These are phyloP conservation scores for Tremella yokohamensis DNA, from an alignment of 768 basidiomycete genomes.

Conservation along the genomic window DNA sequence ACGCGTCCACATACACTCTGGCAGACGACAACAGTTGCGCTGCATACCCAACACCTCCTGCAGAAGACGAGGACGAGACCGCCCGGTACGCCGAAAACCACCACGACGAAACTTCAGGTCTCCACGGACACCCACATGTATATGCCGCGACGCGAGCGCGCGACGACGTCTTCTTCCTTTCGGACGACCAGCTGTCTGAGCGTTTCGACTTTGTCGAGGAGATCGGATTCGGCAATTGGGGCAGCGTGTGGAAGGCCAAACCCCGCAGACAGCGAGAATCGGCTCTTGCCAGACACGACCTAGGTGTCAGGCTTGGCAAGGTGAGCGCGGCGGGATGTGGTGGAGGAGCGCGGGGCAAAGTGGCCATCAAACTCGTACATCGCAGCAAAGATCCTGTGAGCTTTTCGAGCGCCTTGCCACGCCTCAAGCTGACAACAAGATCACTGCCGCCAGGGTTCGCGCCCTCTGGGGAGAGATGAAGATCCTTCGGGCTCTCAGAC, in stretches of 20 bases:
- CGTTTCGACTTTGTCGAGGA: constrained; percentile 41
- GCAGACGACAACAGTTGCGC: constrained; percentile 1
- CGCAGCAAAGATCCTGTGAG: constrained; percentile 63
- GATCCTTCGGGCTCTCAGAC: constrained; percentile 77
- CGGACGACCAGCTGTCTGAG: constrained; percentile 40
- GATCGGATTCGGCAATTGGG: constrained; percentile 51
- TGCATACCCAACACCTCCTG: neutral
- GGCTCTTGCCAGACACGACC: constrained; percentile 8
- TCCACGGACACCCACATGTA: constrained; percentile 21
- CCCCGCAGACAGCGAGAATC: constrained; percentile 17
- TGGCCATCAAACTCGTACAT: constrained; percentile 93
- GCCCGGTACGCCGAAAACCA: neutral
- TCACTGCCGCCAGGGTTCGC: constrained; percentile 81
- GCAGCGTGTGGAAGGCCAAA: constrained; percentile 43
- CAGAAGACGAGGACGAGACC: neutral
- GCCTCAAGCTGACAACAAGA: constrained; percentile 49
- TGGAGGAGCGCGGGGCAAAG: constrained; percentile 40
- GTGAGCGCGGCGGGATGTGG: constrained; percentile 23
- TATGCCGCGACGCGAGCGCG: constrained; percentile 13
- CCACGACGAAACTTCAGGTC: neutral
- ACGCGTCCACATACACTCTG: constrained; percentile 7
- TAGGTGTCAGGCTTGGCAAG: constrained; percentile 17
- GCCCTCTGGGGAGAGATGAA: constrained; percentile 99
- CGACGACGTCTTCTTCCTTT: constrained; percentile 32
- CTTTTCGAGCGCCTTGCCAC: neutral